Base-by-base conservation (phyloP, 345 rosid genomes). In the Conringia planisiliqua region DNA sequence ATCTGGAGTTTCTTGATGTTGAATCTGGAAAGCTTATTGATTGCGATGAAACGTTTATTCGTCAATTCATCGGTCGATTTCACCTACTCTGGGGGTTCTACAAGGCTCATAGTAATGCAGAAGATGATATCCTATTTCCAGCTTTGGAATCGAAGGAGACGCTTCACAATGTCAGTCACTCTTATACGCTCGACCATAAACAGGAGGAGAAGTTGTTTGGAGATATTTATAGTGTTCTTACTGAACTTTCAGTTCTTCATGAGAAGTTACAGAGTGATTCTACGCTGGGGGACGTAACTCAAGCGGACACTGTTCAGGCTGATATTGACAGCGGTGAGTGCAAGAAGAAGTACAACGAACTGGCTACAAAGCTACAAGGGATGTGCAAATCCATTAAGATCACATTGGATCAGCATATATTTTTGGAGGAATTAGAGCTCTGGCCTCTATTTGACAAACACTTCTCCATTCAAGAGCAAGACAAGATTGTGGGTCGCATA, bases 31-130 rank as follows among this genome's bases (percentile, higher is more conserved):
- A 85, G 87, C 92, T 89, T 11, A 73, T 69, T 33, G 86, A 86
- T 73, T 90, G 96, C 72, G 85, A 93, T 66, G 90, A 81, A 76
- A 81, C 82, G 30, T 82, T 85, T 79, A 86, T 93, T 77, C 84
- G 89, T 76, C 89, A 88, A 73, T 90, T 89, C 73, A 82, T 82
- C 44, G 96, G 97, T 79, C 86, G 98, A 62, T 93, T 93, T 77
- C 93, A 76, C 70, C 82, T 93, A 32, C 83, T 93, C 55, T 90
- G 97, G 98, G 96, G 98, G 70, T 85, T 90, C 62, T 89, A 90
- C 80, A 88, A 89, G 82, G 97, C 98, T 75, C 97, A 90, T 77
- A 93, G 97, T 77, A 90, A 90, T 82, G 97, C 97, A 12, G 97
- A 93, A 86, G 98, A 93, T 86, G 97, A 93, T 66, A 88, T 93